These are phyloP conservation scores for Pneumocystis murina DNA, from an alignment of 1,139 yeast species.

Conservation along the genomic window DNA sequence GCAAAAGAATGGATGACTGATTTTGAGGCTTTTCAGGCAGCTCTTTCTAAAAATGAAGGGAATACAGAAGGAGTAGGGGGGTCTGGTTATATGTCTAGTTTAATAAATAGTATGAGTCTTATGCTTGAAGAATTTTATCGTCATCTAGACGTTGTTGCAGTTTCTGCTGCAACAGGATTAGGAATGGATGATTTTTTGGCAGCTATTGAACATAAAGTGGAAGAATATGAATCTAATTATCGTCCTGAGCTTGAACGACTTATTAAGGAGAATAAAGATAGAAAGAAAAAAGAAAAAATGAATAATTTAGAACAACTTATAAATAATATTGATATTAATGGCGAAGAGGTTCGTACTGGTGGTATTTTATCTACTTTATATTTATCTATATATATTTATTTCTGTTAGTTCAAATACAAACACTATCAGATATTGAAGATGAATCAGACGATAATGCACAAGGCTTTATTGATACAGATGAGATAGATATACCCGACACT, in stretches of 20 bases:
- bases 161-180: conserved; percentile 79
- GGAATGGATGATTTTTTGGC: conserved; percentile 83
- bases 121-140: conserved; percentile 95
- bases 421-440: neutral
- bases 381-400: neutral
- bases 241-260: conserved; percentile 77
- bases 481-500: neutral
- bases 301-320: conserved; percentile 56
- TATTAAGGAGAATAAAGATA: conserved; percentile 58
- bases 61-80: conserved; percentile 25
- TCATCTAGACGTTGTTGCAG: conserved; percentile 80
- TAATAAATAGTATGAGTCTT: conserved; percentile 85
- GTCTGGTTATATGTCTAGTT: conserved; percentile 86
- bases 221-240: conserved; percentile 72
- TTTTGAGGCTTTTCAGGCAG: conserved; percentile 78
- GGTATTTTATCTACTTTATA: neutral
- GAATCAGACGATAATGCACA: neutral
- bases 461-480: neutral
- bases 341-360: neutral
- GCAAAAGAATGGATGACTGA: conserved; percentile 98
- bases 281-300: conserved; percentile 58
- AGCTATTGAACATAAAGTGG: conserved; percentile 74
- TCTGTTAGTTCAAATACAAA: neutral
- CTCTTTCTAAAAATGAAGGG: conserved; percentile 48
- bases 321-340: conserved; percentile 58